Evolutionary conservation across 1,139 yeast genomes (phyloP), one percentile per base, ranked within the genome.

Genomic region (Taphrina communis): DNA sequence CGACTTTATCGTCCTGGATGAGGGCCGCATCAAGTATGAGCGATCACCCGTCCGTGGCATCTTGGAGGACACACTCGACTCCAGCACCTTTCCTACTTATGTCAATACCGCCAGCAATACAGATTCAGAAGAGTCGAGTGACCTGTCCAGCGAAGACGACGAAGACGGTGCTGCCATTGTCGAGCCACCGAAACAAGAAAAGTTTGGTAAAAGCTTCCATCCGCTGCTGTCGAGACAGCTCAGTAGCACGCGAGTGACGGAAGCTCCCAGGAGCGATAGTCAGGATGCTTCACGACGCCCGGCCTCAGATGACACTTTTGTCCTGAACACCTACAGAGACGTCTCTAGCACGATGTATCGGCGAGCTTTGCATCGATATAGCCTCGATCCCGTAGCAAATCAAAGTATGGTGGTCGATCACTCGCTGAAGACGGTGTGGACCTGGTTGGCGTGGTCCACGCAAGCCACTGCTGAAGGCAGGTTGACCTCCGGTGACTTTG

Each of bases 341-440:
- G 86, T 75, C 81, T 85, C 12, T 81, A 50, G 44, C 25, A 8
- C 85, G 0, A 91, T 92, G 77, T 80, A 90, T 71, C 82, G 84
- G 69, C 80, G 97, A 67, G 97, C 97, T 0, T 76, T 80, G 51
- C 75, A 84, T 66, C 96, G 96, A 0, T 93, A 93, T 75, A 90
- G 91, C 0, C 80, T 87, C 25, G 90, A 89, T 74, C 86, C 92
- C 60, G 85, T 84, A 61, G 79, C 79, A 52, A 93, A 93, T 71
- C 84, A 88, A 50, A 81, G 82, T 25, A 81, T 90, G 17, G 80
- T 91, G 59, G 90, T 86, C 17, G 79, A 86, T 39, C 88, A 86
- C 44, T 86, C 86, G 72, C 80, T 91, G 48, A 81, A 88, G 72
- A 88, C 89, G 73, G 88, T 96, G 0, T 93, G 98, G 98, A 86